A percentile compares a stretch with the other conserved stretches of the same genome.
Conservation (phyloP, 805 yeast genomes). For the Saccharomycopsis javanensis region DNA sequence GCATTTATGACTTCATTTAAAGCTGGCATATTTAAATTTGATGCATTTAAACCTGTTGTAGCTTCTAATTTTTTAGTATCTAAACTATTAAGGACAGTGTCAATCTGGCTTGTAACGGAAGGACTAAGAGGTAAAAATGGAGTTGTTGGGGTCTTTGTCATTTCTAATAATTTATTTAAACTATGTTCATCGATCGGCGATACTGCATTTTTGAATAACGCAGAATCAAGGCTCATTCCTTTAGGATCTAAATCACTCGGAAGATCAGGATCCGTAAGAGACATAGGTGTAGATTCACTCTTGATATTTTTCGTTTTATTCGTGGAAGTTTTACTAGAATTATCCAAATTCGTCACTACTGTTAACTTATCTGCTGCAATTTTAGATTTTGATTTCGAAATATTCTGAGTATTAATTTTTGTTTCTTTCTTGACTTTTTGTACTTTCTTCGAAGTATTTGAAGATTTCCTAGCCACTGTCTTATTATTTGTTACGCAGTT, state of each 20-base stretch:
- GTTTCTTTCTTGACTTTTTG: not conserved
- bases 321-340: not conserved
- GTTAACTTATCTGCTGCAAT: not conserved
- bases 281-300: not conserved
- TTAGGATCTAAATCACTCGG: not conserved
- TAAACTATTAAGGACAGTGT: not conserved
- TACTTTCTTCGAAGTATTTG: not conserved
- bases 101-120: not conserved
- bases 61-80: not conserved
- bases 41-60: not conserved
- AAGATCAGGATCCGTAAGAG: not conserved
- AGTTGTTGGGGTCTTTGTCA: not conserved
- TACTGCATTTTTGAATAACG: not conserved
- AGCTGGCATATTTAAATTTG: not conserved
- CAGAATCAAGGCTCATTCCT: not conserved
- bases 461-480: not conserved
- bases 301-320: not conserved
- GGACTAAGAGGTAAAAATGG: constrained; percentile 1
- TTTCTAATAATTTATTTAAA: not conserved
- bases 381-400: not conserved
- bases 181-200: not conserved
- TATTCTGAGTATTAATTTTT: not conserved
- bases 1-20: not conserved
- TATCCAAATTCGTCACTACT: not conserved
- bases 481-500: not conserved